Conservation (phyloP, 2,329 filamentous ascomycete genomes). For the Septoria petroselini region DNA sequence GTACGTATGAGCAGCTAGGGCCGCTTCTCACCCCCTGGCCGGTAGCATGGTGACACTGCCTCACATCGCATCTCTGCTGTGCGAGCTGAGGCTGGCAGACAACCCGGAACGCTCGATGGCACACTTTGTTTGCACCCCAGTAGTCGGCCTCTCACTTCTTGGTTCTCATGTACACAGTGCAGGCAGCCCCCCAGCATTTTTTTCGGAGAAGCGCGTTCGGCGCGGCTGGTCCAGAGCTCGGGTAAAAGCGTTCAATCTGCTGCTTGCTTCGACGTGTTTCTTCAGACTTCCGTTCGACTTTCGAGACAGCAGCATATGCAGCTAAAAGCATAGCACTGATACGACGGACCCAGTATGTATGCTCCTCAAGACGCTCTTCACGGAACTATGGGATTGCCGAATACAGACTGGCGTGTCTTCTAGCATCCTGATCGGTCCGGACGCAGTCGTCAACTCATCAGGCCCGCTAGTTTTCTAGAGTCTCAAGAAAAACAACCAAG, state of each 20-base stretch:
- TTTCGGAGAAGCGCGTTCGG: conserved; percentile 7
- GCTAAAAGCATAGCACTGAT: not conserved
- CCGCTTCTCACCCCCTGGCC: not conserved
- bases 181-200: not conserved
- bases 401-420: no score
- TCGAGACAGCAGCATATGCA: conserved; percentile 5
- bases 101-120: not conserved
- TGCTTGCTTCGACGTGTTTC: not conserved
- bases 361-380: no score
- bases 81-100: conserved; percentile 4
- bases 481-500: conserved; percentile 7
- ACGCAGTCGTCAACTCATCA: not conserved
- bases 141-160: not conserved
- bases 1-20: conserved; percentile 4
- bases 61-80: conserved; percentile 9
- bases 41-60: not conserved
- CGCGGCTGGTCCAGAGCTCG: not conserved
- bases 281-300: not conserved
- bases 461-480: no score
- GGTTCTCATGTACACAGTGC: not conserved
- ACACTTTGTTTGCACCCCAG: not conserved
- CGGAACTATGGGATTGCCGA: no score
- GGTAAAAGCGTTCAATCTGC: no score
- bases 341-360: no score
- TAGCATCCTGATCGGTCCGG: conserved; percentile 8